Evolutionary conservation across 495 filamentous ascomycete genomes (phyloP), one percentile per base, ranked within the genome.

Genomic region (Sordaria brevicollis): DNA sequence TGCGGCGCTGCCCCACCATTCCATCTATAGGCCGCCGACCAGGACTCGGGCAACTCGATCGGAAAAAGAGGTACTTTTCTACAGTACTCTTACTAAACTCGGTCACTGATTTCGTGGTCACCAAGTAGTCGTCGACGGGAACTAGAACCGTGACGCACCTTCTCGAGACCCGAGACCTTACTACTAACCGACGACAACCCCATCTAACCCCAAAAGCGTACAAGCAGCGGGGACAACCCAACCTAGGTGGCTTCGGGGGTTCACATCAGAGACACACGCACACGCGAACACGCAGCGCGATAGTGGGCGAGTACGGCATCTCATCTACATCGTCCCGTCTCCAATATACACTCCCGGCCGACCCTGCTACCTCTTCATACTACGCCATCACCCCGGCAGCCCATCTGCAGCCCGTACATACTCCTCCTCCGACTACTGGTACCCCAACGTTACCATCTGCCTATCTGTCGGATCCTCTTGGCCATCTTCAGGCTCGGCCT

Each of bases 1-100:
- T 62, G 49, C 13, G 49, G 49, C 49, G n/a, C 67, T 67, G 70
- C 65, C 70, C 70, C 72, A 72, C 70, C 68, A 68, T 70, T n/a
- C n/a, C 49, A 21, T 67, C 35, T 36, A 36, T 31, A 62, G 49
- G 49, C 49, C 49, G 49, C 49, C 49, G 25, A 62, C n/a, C n/a
- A n/a, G n/a, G n/a, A n/a, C n/a, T n/a, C n/a, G n/a, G n/a, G n/a
- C n/a, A n/a, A n/a, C 49, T 62, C 6, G 49, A 62, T 62, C 49
- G 49, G n/a, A n/a, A n/a, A n/a, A n/a, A n/a, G n/a, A 62, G 49
- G 49, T 17, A 62, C 49, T 62, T 62, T 29, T 62, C 13, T 62
- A 9, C 49, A 62, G 49, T 62, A 31, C 49, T 33, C 33, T 62
- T 62, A 31, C 49, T 31, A 13, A 13, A 62, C 21, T 29, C 21